These are phyloP conservation scores for Cyphellophora attinorum DNA, from an alignment of 2,329 filamentous ascomycete species.

Conservation along the genomic window DNA sequence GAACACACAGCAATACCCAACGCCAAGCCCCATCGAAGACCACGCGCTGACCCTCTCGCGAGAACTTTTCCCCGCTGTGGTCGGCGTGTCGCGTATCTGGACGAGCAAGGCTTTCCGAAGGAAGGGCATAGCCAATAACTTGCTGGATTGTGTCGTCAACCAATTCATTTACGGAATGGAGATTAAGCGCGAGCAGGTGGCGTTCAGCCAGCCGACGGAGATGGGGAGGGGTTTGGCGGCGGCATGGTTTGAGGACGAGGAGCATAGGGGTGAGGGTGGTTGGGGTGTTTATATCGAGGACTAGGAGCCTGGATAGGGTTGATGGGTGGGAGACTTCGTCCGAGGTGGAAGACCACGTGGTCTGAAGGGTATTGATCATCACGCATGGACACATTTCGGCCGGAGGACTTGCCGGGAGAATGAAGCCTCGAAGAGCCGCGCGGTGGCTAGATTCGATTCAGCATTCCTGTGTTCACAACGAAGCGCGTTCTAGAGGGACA, in stretches of 20 bases:
- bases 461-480: too few relatives aligned
- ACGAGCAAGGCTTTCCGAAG: slow-evolving; percentile 47
- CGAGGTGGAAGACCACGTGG: too few relatives aligned
- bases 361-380: too few relatives aligned
- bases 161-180: slow-evolving; percentile 48
- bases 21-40: slow-evolving; percentile 27
- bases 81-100: slow-evolving; percentile 59
- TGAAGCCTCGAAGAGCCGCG: too few relatives aligned
- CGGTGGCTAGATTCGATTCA: too few relatives aligned
- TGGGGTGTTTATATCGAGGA: slow-evolving; percentile 51
- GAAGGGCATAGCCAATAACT: slow-evolving; percentile 46
- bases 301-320: too few relatives aligned
- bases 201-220: slow-evolving; percentile 58
- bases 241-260: slow-evolving; percentile 46
- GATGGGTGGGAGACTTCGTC: too few relatives aligned
- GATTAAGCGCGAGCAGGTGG: slow-evolving; percentile 45
- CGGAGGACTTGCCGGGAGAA: too few relatives aligned
- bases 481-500: too few relatives aligned
- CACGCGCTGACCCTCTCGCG: slow-evolving; percentile 12
- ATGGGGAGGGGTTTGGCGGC: slow-evolving; percentile 49
- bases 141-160: slow-evolving; percentile 47
- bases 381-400: too few relatives aligned
- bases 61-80: slow-evolving; percentile 34
- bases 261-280: slow-evolving; percentile 31
- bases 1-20: slow-evolving; percentile 7